Base-by-base conservation (phyloP, 768 basidiomycete genomes). In the Xerocomellus intermedius region DNA sequence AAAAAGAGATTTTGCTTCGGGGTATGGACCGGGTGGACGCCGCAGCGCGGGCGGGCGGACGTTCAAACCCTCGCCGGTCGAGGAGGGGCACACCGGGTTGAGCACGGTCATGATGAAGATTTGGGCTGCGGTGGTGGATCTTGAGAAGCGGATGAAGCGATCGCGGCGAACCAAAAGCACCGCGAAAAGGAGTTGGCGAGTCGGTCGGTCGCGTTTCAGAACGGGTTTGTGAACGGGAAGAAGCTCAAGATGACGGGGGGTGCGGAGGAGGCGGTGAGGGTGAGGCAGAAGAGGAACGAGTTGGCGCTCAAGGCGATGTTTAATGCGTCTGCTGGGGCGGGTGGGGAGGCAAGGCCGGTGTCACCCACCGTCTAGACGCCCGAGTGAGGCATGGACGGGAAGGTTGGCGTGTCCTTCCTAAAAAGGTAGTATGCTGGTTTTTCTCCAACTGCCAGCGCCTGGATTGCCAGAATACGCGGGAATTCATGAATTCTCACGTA, bases 201-300 rank as follows among this genome's bases (percentile, higher is more conserved):
- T 45, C 79, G 83, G 54, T 81, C 87, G 42, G 93, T 97, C 69
- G 93, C 91, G 61, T 85, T 98, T 71, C 83, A 92, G 62, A 77
- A 79, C 14, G 96, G 89, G 5, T 98, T 98, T 72, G 94, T 99
- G 49, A 80, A 75, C 5, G 83, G 85, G 57, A 90, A 89, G 79
- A 94, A 89, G 75, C 74, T 99, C 69, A 91, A 85, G 79, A 88
- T 94, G 90, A 99, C 95, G 17, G 96, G 95, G 26, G 95, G 94
- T 14, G 89, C 92, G 22, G 92, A 95, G 70, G 93, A 96, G 74
- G 81, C 77, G 22, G 96, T 98, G 74, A 79, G 96, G 53, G 80
- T 95, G 62, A 77, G 95, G 63, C 89, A 94, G 77, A 84, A 83
- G 68, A 78, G 85, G 71, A 92, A 90, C 66, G 94, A 94, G 50